Percentiles rank a stretch among this genome's conserved stretches.
Evolutionary conservation across 495 filamentous ascomycete species (phyloP).

Genomic region (Lepraria neglecta): DNA sequence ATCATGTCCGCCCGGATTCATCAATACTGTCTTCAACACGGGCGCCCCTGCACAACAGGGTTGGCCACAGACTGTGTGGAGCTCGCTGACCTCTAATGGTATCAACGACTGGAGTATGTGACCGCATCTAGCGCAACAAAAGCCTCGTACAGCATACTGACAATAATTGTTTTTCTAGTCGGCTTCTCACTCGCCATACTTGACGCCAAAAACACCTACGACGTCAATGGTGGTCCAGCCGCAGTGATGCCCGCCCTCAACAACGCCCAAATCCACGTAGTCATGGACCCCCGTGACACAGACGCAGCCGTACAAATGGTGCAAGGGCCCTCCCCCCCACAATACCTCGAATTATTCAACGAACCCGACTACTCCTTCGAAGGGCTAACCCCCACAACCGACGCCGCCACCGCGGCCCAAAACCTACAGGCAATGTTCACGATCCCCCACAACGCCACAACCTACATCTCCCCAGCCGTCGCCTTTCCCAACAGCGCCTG

Average conservation of each 20-base stretch:
- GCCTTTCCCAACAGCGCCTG: conserved; percentile 17
- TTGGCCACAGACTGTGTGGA: conserved; percentile 23
- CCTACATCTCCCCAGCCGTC: conserved; percentile 23
- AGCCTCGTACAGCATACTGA: conserved; percentile 1
- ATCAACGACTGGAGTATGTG: conserved; percentile 23
- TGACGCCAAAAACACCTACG: conserved; percentile 16
- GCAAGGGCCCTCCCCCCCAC: conserved; percentile 15
- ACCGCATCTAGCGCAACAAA: not conserved
- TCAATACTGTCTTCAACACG: conserved; percentile 28
- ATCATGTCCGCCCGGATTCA: conserved; percentile 21
- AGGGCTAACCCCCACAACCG: conserved; percentile 16
- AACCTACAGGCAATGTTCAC: conserved; percentile 11
- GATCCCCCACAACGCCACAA: conserved; percentile 13
- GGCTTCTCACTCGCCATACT: conserved; percentile 23
- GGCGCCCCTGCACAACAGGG: conserved; percentile 17
- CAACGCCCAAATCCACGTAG: conserved; percentile 23
- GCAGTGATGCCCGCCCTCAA: conserved; percentile 12
- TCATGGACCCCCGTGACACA: conserved; percentile 25
- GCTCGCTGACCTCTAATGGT: conserved; percentile 19
- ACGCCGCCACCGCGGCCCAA: conserved; percentile 15
- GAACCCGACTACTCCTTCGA: conserved; percentile 26
- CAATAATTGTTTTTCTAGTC: conserved; percentile 13
- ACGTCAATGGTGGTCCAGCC: not conserved
- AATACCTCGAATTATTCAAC: conserved; percentile 28
- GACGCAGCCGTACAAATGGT: conserved; percentile 11